Percentiles rank a stretch among this genome's conserved stretches.
These are phyloP conservation scores for Ceratocystis ficicola DNA, from an alignment of 2,329 filamentous ascomycete genomes.

Conservation along the genomic window DNA sequence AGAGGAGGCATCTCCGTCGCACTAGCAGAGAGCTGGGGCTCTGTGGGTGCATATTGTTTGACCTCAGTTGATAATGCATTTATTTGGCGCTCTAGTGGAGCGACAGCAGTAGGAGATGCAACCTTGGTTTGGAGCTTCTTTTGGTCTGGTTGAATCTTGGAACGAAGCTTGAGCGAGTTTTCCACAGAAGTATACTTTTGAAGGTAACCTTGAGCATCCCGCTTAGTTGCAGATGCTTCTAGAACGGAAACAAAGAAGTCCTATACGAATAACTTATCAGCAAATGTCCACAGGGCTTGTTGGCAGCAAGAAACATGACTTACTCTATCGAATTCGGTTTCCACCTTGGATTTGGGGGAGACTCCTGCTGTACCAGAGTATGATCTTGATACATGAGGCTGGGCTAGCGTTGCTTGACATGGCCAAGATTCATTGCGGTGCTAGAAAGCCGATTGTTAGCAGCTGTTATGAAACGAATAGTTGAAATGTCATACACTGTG, in stretches of 20 bases:
- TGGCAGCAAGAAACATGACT: not conserved
- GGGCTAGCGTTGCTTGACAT: not conserved
- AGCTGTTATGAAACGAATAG: not conserved
- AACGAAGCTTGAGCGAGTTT: slow-evolving; percentile 15
- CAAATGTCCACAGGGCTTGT: not conserved
- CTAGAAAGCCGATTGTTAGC: not conserved
- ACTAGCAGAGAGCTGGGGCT: slow-evolving; percentile 17
- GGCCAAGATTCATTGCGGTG: not conserved
- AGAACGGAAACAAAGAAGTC: slow-evolving; percentile 80
- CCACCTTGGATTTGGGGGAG: slow-evolving; percentile 19
- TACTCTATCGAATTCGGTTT: slow-evolving; percentile 22
- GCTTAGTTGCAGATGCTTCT: slow-evolving; percentile 78
- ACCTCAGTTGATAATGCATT: slow-evolving; percentile 1
- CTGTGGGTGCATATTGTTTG: slow-evolving; percentile 20
- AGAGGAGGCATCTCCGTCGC: slow-evolving; percentile 27
- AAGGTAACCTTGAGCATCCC: slow-evolving; percentile 84
- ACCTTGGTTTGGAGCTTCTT: slow-evolving; percentile 22
- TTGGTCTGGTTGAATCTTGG: slow-evolving; percentile 7
- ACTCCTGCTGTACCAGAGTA: slow-evolving; percentile 22
- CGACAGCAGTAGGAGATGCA: not conserved
- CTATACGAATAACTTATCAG: slow-evolving; percentile 32
- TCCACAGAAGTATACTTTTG: slow-evolving; percentile 54
- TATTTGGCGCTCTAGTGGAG: not conserved
- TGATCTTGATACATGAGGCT: not conserved
- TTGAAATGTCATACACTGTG: not conserved